These are phyloP conservation scores for Misopates orontium DNA, from an alignment of 257 asterid species.

Conservation along the genomic window DNA sequence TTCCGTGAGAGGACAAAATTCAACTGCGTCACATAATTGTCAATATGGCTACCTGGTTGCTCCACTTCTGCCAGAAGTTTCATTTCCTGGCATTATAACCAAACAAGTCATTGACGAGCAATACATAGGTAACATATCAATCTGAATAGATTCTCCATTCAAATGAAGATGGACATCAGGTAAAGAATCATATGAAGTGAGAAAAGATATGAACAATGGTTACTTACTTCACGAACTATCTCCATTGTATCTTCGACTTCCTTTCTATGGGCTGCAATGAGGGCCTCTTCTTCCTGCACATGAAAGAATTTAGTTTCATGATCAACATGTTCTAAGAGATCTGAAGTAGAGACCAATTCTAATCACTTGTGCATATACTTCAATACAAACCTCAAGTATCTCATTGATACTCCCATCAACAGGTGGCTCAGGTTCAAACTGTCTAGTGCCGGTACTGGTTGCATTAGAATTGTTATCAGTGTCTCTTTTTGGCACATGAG, in stretches of 20 bases:
- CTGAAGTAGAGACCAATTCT: not conserved
- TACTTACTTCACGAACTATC: constrained; percentile 94
- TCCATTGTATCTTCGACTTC: constrained; percentile 97
- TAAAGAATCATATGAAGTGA: no score
- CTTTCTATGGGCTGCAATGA: constrained; percentile 86
- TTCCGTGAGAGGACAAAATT: constrained; percentile 88
- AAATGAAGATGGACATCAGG: no score
- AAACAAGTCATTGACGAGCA: constrained; percentile 26
- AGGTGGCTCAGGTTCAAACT: constrained; percentile 51
- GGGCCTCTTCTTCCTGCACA: constrained; percentile 89
- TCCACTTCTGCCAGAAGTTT: constrained; percentile 89
- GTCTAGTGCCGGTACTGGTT: constrained; percentile 42
- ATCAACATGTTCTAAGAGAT: constrained; percentile 13
- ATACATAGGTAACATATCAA: not conserved
- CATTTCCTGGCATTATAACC: constrained; percentile 73
- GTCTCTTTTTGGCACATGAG: constrained; percentile 52
- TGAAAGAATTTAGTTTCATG: constrained; percentile 21
- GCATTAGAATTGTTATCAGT: constrained; percentile 34
- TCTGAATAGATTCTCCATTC: no score
- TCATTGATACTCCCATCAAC: constrained; percentile 75
- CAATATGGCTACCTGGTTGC: constrained; percentile 92
- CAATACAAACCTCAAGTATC: constrained; percentile 75
- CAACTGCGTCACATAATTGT: constrained; percentile 81
- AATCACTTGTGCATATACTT: not conserved
- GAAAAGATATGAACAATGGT: constrained; percentile 2